Base-by-base conservation (phyloP, 495 filamentous ascomycete genomes). In the Penicillium herquei region DNA sequence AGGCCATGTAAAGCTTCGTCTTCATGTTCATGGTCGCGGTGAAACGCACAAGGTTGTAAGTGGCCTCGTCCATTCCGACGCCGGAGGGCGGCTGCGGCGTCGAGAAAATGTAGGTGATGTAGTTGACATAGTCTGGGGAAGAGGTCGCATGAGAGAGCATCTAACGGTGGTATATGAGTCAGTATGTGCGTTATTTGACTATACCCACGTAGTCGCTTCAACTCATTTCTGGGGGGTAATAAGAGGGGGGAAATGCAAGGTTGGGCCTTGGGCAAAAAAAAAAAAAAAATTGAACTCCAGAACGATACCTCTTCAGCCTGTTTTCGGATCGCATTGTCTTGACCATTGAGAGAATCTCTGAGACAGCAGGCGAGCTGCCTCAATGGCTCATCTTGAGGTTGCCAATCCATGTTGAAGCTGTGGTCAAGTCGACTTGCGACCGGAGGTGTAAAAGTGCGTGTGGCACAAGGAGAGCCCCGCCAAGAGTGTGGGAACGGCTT, bases 51-150 rank as follows among this genome's bases (percentile, higher is more conserved):
- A 88, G 68, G 65, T 87, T 83, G 70, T 87, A 94, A 52, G 69
- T 87, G 75, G 26, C 76, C 64, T 41, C 67, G 39, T 59, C 76
- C 63, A 88, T 81, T 21, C 77, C 77, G 45, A 92, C 64, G 1
- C 74, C 77, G 10, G 79, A 60, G 13, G 87, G 84, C 34, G 80
- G 73, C 53, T 85, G 78, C 52, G 83, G 70, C 49, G 85, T 90
- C 46, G 87, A 89, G 69, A 95, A 88, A 16, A 99, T 81, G 67
- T 91, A 97, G 47, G 90, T 88, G 45, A 99, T 83, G 69, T 99
- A 99, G 72, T 97, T 97, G 73, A 93, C 90, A 78, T 97, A 91
- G 70, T 97, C 93, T 8, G 93, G 93, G 13, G 87, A 95, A 12
- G 83, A 76, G 68, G 92, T 93, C 35, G 95, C 94, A 78, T 95